Evolutionary conservation across 164 flowering plant genomes (phyloP), one percentile per base, ranked within the genome.

Genomic region (Aristolochia californica): DNA sequence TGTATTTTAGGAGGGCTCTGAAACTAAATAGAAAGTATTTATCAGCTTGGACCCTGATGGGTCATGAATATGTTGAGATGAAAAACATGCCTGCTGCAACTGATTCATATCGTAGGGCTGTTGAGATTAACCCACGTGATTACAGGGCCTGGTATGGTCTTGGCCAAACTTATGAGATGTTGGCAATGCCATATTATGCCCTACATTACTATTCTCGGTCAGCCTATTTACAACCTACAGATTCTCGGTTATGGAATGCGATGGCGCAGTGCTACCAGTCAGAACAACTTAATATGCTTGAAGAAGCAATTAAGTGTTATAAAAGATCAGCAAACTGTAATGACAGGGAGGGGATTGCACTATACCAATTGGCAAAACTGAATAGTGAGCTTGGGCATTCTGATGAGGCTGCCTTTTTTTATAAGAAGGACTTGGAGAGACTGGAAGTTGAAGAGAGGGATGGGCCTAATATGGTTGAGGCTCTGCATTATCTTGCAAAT

Each of bases 1-100:
- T 83, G 68, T 94, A 94, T 62, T 94, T 94, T 65, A 77, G 83
- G 67, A 80, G 99, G 79, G 97, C 97, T 11, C 84, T 94, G 50
- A 88, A 83, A 68, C 69, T 94, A 63, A 79, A 88, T 68, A 90
- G 82, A 56, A 90, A 81, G 0, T 94, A 81, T 72, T 72, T 94
- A 57, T 86, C 97, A 11, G 97, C 97, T 48, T 94, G 99, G 99
- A 94, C 99, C 0, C 80, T 94, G 38, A 94, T 94, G 97, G 99
- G 97, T 38, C 99, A 94, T 61, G 99, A 94, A 74, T 34, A 34
- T 34, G 3, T 34, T 9, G 10, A 34, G 40, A 34, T 34, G 40
- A 5, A 34, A 34, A 8, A 8, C 7, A 34, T 34, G 40, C 7
- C 40, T 8, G 10, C 40, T 34, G 11, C 9, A 34, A 34, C 10